Conservation (phyloP, 2,329 filamentous ascomycete genomes). For the Xylaria sp. region DNA sequence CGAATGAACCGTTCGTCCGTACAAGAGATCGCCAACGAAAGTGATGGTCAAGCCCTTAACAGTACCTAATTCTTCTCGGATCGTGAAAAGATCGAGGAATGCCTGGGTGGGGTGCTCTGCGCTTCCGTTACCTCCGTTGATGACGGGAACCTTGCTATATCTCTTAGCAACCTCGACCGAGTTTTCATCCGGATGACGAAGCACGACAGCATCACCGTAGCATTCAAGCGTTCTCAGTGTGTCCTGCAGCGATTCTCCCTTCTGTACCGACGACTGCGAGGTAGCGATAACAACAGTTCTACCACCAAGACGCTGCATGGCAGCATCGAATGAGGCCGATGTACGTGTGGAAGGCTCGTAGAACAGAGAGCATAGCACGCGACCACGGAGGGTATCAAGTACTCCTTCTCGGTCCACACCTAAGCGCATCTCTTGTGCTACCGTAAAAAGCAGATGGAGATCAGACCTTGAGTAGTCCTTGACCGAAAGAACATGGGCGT, state of each 20-base stretch:
- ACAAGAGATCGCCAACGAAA: constrained; percentile 90
- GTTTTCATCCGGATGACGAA: constrained; percentile 85
- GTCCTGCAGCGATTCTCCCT: constrained; percentile 93
- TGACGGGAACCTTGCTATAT: constrained; percentile 87
- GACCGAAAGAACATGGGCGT: constrained; percentile 88
- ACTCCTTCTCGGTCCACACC: constrained; percentile 92
- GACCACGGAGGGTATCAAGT: constrained; percentile 82
- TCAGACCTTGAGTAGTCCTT: constrained; percentile 87
- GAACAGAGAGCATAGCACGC: constrained; percentile 90
- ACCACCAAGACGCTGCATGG: constrained; percentile 97
- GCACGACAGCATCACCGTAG: constrained; percentile 94
- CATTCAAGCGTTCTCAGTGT: constrained; percentile 91
- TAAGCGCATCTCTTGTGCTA: constrained; percentile 96
- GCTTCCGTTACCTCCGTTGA: constrained; percentile 96
- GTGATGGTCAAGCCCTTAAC: constrained; percentile 96
- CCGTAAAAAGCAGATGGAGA: constrained; percentile 91
- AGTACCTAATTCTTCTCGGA: constrained; percentile 94
- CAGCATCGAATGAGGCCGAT: constrained; percentile 93
- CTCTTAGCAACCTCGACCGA: constrained; percentile 84
- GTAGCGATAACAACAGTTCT: constrained; percentile 83
- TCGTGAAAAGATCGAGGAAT: constrained; percentile 97
- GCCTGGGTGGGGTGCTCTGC: constrained; percentile 97
- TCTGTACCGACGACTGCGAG: constrained; percentile 84
- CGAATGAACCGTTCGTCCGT: constrained; percentile 94
- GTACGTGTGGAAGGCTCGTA: constrained; percentile 97